Evolutionary conservation across 768 basidiomycete genomes (phyloP).

Genomic region (Scleroderma bovista): DNA sequence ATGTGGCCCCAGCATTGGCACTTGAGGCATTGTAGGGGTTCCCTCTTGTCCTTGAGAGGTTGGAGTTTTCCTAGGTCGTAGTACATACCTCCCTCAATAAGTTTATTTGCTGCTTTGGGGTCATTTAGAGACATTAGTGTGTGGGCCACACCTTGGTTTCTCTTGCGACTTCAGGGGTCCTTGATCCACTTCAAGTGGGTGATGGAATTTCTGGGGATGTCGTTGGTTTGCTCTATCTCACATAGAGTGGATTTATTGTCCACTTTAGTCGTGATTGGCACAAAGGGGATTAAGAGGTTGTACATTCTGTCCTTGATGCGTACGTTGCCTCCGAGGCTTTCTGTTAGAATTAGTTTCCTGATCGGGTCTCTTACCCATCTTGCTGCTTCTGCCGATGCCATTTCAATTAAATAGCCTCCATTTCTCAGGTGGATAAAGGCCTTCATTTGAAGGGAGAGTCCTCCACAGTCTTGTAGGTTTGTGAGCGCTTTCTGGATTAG

Average conservation of each 20-base stretch:
- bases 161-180: not conserved
- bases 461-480: too few relatives aligned
- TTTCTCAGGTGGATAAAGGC: too few relatives aligned
- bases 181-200: slow-evolving; percentile 23
- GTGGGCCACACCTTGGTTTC: slow-evolving; percentile 20
- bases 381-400: too few relatives aligned
- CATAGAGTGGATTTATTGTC: not conserved
- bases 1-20: slow-evolving; percentile 5
- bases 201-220: slow-evolving; percentile 4
- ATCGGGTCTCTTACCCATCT: too few relatives aligned
- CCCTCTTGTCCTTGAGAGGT: slow-evolving; percentile 7
- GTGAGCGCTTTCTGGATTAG: too few relatives aligned
- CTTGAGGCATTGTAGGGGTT: not conserved
- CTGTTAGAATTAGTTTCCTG: too few relatives aligned
- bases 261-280: slow-evolving; percentile 15
- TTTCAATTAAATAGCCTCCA: too few relatives aligned
- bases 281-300: slow-evolving; percentile 14
- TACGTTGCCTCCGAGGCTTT: too few relatives aligned
- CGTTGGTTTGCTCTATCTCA: slow-evolving; percentile 12
- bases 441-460: too few relatives aligned
- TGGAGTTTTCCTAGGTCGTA: slow-evolving; percentile 9
- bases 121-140: slow-evolving; percentile 15
- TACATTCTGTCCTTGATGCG: slow-evolving; percentile 1
- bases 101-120: slow-evolving; percentile 17
- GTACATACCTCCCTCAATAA: slow-evolving; percentile 16